Evolutionary conservation across 176 grass and related monocot genomes (phyloP), one percentile per base, ranked within the genome.

Genomic region (Hordeum marinum): DNA sequence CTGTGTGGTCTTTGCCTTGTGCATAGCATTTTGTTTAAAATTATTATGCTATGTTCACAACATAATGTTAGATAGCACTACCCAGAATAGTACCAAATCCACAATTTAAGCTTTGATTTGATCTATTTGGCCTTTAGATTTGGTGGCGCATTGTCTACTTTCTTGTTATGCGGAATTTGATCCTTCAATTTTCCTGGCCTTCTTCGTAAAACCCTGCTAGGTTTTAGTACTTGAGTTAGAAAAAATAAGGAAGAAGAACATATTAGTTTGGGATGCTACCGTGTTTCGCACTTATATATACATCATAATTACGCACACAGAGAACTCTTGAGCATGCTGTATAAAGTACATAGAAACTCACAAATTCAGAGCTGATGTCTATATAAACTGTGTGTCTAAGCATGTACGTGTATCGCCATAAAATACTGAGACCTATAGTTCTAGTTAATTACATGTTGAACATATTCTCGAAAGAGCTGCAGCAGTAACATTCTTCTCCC

Each of bases 121-220:
- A 57, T 79, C 18, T 72, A 0, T 55, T 39, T 69, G 32, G 25
- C 57, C 54, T 81, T 39, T 20, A 11, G 18, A 54, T 79, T 64
- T 7, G 15, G 18, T 48, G 32, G 82, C 36, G 21, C 11, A 50
- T 14, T 11, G 14, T 20, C 43, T 52, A 18, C 42, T 60, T 75
- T 63, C 48, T 48, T 81, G 7, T 57, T 43, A 62, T 5, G 67
- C 78, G 68, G 32, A 73, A 63, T 54, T 42, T 13, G 61, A 37
- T 63, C 17, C 67, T 2, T 8, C 13, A 82, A 62, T 25, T 59
- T 35, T 83, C 26, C 34, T 35, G 42, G 5, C 32, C 63, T 86
- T 86, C 62, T 86, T 86, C 62, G n/a, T 29, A 34, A 65, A 48
- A 83, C 75, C 24, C 74, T 70, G 39, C 71, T 76, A 68, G 17